Conservation (phyloP, 805 yeast species). For the Candida adriatica region DNA sequence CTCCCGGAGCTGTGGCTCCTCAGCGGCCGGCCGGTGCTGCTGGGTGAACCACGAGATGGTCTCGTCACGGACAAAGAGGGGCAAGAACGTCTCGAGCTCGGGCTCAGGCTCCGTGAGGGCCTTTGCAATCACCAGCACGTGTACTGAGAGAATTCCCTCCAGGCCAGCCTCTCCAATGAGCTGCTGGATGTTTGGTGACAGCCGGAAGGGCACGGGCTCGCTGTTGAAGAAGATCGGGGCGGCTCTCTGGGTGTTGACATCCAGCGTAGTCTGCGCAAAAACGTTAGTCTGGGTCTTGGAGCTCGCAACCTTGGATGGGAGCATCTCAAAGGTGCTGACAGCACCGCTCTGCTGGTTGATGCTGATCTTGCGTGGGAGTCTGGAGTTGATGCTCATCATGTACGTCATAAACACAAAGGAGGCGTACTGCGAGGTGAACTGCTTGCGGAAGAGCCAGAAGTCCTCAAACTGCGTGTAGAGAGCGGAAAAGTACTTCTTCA, state of each 20-base stretch:
- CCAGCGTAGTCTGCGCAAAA: slow-evolving; percentile 31
- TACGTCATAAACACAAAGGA: slow-evolving; percentile 87
- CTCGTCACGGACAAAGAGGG: slow-evolving; percentile 95
- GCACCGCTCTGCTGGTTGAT: slow-evolving; percentile 77
- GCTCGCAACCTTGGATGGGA: slow-evolving; percentile 74
- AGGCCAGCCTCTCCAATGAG: slow-evolving; percentile 90
- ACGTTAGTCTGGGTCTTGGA: slow-evolving; percentile 31
- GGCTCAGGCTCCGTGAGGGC: slow-evolving; percentile 88
- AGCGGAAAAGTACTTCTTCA: slow-evolving; percentile 69
- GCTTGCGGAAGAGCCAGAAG: slow-evolving; percentile 95
- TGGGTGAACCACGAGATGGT: slow-evolving; percentile 91
- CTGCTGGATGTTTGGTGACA: slow-evolving; percentile 92
- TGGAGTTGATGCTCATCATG: slow-evolving; percentile 86
- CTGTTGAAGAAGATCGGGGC: slow-evolving; percentile 84
- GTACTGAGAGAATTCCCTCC: slow-evolving; percentile 86
- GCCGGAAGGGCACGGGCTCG: slow-evolving; percentile 92
- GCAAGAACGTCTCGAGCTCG: slow-evolving; percentile 83
- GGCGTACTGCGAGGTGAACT: slow-evolving; percentile 91
- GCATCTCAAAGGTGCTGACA: slow-evolving; percentile 92
- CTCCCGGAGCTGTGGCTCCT: slow-evolving; percentile 77
- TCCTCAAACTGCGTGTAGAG: slow-evolving; percentile 78
- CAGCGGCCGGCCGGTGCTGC: slow-evolving; percentile 75
- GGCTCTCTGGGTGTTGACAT: slow-evolving; percentile 22
- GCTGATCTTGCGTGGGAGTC: slow-evolving; percentile 91
- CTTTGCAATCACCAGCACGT: slow-evolving; percentile 77